These are phyloP conservation scores for Primulina tabacum DNA, from an alignment of 257 asterid species.

Conservation along the genomic window DNA sequence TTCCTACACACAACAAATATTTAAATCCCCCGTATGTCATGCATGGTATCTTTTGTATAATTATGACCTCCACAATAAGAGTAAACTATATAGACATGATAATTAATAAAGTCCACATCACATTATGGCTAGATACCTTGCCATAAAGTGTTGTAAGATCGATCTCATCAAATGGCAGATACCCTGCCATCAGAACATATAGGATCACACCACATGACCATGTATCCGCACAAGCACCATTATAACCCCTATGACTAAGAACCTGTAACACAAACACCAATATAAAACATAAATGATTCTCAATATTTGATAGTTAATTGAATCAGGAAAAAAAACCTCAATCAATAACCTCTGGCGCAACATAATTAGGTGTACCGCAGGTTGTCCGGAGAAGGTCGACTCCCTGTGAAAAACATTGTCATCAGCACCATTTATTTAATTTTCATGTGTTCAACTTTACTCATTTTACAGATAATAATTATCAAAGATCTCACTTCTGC, in stretches of 20 bases:
- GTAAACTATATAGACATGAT: slow-evolving; percentile 10
- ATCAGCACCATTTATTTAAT: slow-evolving; percentile 31
- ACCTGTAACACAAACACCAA: slow-evolving; percentile 49
- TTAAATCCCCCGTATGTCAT: neutral
- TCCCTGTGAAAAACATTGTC: slow-evolving; percentile 48
- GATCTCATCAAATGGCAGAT: slow-evolving; percentile 97
- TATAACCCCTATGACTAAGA: slow-evolving; percentile 93
- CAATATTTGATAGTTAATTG: slow-evolving; percentile 10
- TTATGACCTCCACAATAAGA: neutral
- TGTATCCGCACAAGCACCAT: slow-evolving; percentile 92
- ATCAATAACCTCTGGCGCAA: slow-evolving; percentile 89
- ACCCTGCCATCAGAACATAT: slow-evolving; percentile 92
- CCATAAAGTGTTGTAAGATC: slow-evolving; percentile 90
- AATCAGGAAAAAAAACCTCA: slow-evolving; percentile 15
- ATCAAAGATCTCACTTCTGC: slow-evolving; percentile 54
- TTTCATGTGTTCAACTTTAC: slow-evolving; percentile 1
- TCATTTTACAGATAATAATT: neutral
- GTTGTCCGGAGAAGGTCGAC: slow-evolving; percentile 86
- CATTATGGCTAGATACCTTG: slow-evolving; percentile 52
- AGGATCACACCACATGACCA: slow-evolving; percentile 99
- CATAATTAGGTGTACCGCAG: slow-evolving; percentile 98
- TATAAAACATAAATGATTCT: slow-evolving; percentile 14
- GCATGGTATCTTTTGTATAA: slow-evolving; percentile 7
- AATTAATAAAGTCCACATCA: neutral
- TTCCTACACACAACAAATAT: slow-evolving; percentile 11